Percentiles rank a stretch among this genome's conserved stretches.
These are phyloP conservation scores for Kondoa malvinella DNA, from an alignment of 768 basidiomycete species.

Conservation along the genomic window DNA sequence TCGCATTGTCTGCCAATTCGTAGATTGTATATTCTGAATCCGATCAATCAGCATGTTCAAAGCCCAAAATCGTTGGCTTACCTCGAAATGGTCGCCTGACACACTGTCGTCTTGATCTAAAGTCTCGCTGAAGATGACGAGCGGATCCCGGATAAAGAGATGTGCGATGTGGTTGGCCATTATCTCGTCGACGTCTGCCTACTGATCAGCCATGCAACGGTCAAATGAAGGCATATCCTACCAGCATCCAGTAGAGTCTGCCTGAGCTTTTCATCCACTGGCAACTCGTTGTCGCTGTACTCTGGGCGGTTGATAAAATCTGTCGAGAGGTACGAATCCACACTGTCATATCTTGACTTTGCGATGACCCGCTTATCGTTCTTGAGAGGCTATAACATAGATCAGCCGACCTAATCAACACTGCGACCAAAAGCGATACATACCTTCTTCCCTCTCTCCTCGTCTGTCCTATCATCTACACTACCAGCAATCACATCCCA, in stretches of 20 bases:
- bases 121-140: constrained; percentile 86
- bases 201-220: constrained; percentile 28
- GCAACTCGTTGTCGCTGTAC: constrained; percentile 76
- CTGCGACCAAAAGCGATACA: not conserved
- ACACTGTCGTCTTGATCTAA: constrained; percentile 73
- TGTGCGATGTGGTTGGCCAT: constrained; percentile 85
- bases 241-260: constrained; percentile 60
- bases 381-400: constrained; percentile 48
- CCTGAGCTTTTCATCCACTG: constrained; percentile 59
- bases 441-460: constrained; percentile 79
- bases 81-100: constrained; percentile 93
- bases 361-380: constrained; percentile 62
- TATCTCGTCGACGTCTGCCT: constrained; percentile 54
- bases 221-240: constrained; percentile 26
- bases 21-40: constrained; percentile 84
- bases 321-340: constrained; percentile 78
- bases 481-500: constrained; percentile 99
- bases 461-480: constrained; percentile 89
- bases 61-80: constrained; percentile 28
- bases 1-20: constrained; percentile 96
- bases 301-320: constrained; percentile 74
- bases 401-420: not conserved
- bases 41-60: not conserved
- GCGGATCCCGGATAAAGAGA: constrained; percentile 89
- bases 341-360: constrained; percentile 93